Percentiles rank a stretch among this genome's conserved stretches.
phyloP scores from a whole-genome alignment of 306 rosid genomes.

The Quercus suber region DNA sequence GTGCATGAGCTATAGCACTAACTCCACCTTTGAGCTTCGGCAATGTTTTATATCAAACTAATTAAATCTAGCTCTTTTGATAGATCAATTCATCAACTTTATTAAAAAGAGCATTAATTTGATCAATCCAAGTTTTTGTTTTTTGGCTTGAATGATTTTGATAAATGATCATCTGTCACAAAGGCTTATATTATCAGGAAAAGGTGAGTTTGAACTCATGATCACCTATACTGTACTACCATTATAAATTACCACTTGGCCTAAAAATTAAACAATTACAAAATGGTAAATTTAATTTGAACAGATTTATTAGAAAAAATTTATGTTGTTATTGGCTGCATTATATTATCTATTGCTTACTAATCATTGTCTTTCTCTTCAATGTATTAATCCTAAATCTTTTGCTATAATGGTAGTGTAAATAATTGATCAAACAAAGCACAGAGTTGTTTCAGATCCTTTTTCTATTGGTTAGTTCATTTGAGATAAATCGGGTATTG shows the following conservation, averaged over 20 bases:
- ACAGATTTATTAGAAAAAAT: too few species aligned
- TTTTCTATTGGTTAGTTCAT: background rate
- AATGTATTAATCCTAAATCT: background rate
- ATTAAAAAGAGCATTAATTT: background rate
- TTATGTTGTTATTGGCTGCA: background rate
- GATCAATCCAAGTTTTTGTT: background rate
- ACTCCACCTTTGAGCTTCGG: background rate
- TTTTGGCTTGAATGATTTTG: background rate
- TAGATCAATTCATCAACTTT: background rate
- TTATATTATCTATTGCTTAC: too few species aligned
- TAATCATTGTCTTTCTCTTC: background rate
- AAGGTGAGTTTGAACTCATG: too few species aligned
- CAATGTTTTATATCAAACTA: background rate
- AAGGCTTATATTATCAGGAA: too few species aligned
- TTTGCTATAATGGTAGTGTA: background rate
- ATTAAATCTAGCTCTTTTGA: background rate
- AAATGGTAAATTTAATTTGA: too few species aligned
- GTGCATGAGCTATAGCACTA: background rate
- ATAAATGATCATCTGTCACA: background rate
- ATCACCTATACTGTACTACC: too few species aligned
- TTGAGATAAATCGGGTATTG: slow-evolving; percentile 21
- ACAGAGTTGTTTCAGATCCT: background rate
- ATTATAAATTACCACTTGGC: too few species aligned
- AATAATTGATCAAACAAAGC: background rate
- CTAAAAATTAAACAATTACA: too few species aligned